Base-by-base conservation (phyloP, 2,329 filamentous ascomycete genomes). In the Emergomyces africanus region DNA sequence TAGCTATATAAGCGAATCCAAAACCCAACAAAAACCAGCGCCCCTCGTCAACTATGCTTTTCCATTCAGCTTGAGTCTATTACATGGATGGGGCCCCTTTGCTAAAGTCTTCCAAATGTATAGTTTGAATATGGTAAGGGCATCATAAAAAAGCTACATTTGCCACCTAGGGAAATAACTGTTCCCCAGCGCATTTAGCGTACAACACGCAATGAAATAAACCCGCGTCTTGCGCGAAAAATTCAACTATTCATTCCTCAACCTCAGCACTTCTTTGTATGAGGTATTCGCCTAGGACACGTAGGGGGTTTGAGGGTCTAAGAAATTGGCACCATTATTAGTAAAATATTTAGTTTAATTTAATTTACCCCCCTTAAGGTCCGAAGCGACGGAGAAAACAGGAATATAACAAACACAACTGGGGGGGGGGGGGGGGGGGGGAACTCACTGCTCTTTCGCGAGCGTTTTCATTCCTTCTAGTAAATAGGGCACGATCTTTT, bases 381-480 rank as follows among this genome's bases (percentile, higher is more conserved):
- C 12, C 37, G 25, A 54, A 39, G 25, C n/a, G 35, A 30, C 54
- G 42, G 8, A 23, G 23, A 37, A 46, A 12, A 18, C 5, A 15
- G 12, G 15, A 20, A 14, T 35, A 30, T 30, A 20, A 23, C 25
- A 12, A 28, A 25, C 4, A 46, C 30, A 30, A 6, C 30, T 6
- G 33, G 20, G 10, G 20, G 20, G 10, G 10, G 23, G 8, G 23
- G 2, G 9, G 23, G 20, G 18, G 20, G 44, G 49, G 15, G 41
- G 57, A 46, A 79, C 85, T 68, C 73, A 89, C 87, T 86, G 82
- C 48, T 89, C 84, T 64, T 82, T 84, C 4, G 85, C 85, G 61
- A 90, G 70, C 58, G 80, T 72, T 74, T 89, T 90, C 85, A 90
- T 87, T 28, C 86, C 87, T 66, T 90, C 86, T 44, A 90, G 74